Conservation (phyloP, 2,329 filamentous ascomycete genomes). For the Zarea fungicola region DNA sequence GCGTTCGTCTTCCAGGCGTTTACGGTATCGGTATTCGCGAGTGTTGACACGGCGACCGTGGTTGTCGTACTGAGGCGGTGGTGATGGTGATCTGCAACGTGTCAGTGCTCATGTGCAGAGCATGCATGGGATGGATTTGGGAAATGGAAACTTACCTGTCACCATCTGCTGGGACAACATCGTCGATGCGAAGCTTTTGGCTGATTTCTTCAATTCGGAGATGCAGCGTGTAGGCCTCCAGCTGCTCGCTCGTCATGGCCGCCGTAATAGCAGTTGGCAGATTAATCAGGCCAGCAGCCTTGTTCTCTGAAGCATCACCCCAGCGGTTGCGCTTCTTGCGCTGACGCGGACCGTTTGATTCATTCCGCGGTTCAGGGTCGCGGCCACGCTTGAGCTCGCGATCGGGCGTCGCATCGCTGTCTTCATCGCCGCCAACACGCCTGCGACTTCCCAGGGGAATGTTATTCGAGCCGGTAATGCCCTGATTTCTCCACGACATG, state of each 20-base stretch:
- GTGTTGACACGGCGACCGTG: constrained; percentile 99
- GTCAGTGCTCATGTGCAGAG: constrained; percentile 16
- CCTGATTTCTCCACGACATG: constrained; percentile 67
- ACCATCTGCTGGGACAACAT: constrained; percentile 94
- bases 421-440: constrained; percentile 62
- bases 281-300: constrained; percentile 96
- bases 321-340: constrained; percentile 99
- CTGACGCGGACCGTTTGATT: constrained; percentile 71
- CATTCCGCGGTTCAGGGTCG: constrained; percentile 73
- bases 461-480: constrained; percentile 97
- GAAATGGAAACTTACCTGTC: constrained; percentile 64
- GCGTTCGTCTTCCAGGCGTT: constrained; percentile 95
- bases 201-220: constrained; percentile 98
- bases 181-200: constrained; percentile 97
- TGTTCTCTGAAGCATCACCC: constrained; percentile 97
- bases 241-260: constrained; percentile 97
- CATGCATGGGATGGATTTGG: neutral
- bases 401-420: constrained; percentile 28
- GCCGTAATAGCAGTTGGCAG: constrained; percentile 93
- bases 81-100: constrained; percentile 75
- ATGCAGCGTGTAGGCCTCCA: constrained; percentile 94
- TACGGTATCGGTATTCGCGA: constrained; percentile 95
- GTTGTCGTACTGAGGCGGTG: constrained; percentile 96
- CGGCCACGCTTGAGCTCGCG: constrained; percentile 76
- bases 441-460: constrained; percentile 87